Conservation (phyloP, 2,329 filamentous ascomycete genomes). For the Monilinia polystroma region DNA sequence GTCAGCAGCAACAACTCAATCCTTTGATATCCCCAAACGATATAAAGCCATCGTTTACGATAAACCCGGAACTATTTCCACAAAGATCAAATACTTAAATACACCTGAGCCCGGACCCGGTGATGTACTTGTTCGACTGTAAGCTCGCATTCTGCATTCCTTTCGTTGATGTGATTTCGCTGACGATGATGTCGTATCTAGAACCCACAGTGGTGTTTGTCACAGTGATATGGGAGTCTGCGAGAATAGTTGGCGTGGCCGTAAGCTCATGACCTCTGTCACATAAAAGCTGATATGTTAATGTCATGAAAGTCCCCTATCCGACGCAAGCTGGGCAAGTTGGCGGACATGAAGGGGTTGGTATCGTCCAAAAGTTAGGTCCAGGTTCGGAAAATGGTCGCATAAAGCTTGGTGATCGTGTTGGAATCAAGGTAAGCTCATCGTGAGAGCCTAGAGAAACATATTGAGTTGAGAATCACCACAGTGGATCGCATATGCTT, state of each 20-base stretch:
- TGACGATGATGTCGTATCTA: conserved; percentile 31
- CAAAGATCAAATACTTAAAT: conserved; percentile 61
- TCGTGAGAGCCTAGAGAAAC: not conserved
- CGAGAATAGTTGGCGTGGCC: conserved; percentile 44
- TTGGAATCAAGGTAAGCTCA: conserved; percentile 61
- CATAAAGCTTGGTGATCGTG: conserved; percentile 64
- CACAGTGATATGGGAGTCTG: conserved; percentile 61
- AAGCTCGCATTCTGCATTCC: conserved; percentile 29
- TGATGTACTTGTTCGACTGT: conserved; percentile 63
- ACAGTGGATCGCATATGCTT: conserved; percentile 54
- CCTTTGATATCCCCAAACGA: conserved; percentile 51
- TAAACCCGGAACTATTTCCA: conserved; percentile 63
- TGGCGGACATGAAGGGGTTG: conserved; percentile 69
- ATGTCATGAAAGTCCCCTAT: conserved; percentile 54
- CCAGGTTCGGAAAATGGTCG: conserved; percentile 54
- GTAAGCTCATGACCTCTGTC: conserved; percentile 27
- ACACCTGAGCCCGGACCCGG: conserved; percentile 63
- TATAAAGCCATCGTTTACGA: conserved; percentile 66
- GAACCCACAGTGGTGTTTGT: conserved; percentile 64
- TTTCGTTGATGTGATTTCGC: conserved; percentile 15
- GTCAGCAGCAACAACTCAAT: conserved; percentile 31
- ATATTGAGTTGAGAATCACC: conserved; percentile 26
- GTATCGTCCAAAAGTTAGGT: conserved; percentile 63
- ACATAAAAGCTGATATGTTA: conserved; percentile 33
- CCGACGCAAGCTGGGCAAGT: conserved; percentile 61